A percentile compares a stretch with the other conserved stretches of the same genome.
phyloP scores from a whole-genome alignment of 176 grass and related monocot genomes.

The Oryza brachyantha region DNA sequence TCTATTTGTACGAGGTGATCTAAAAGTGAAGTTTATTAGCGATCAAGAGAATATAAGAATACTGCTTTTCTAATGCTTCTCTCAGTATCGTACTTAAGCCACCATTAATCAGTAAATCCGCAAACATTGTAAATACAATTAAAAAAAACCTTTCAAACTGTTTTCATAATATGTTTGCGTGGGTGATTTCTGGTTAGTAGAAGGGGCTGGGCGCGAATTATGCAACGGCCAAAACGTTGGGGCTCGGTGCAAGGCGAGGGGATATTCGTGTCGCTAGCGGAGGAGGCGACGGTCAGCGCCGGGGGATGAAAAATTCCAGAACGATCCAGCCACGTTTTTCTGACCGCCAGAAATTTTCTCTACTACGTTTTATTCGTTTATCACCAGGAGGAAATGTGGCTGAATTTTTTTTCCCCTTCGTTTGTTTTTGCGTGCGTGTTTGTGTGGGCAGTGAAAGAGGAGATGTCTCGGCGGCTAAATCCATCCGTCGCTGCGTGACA shows the following conservation, averaged over 20 bases:
- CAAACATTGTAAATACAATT: too few species aligned
- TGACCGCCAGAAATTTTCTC: constrained; percentile 4
- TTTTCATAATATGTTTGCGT: too few species aligned
- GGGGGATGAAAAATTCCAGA: background rate
- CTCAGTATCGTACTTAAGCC: too few species aligned
- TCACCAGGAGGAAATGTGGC: background rate
- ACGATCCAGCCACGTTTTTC: constrained; percentile 10
- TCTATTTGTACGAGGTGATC: too few species aligned
- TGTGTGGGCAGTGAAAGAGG: background rate
- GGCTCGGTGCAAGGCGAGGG: background rate
- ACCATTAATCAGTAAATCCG: too few species aligned
- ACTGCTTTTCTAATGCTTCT: too few species aligned
- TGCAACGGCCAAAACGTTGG: background rate
- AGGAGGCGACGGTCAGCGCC: background rate
- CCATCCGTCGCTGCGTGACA: background rate
- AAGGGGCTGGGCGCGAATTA: background rate
- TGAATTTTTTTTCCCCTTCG: constrained; percentile 24
- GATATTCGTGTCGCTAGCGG: too few species aligned
- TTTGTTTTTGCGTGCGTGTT: background rate
- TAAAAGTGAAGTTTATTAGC: too few species aligned
- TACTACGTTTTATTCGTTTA: background rate
- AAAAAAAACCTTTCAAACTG: too few species aligned
- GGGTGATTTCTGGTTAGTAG: background rate
- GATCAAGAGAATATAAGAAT: too few species aligned
- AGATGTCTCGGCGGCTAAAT: background rate